Evolutionary conservation across 805 yeast genomes (phyloP).

Genomic region (Sugiyamaella floridensis): DNA sequence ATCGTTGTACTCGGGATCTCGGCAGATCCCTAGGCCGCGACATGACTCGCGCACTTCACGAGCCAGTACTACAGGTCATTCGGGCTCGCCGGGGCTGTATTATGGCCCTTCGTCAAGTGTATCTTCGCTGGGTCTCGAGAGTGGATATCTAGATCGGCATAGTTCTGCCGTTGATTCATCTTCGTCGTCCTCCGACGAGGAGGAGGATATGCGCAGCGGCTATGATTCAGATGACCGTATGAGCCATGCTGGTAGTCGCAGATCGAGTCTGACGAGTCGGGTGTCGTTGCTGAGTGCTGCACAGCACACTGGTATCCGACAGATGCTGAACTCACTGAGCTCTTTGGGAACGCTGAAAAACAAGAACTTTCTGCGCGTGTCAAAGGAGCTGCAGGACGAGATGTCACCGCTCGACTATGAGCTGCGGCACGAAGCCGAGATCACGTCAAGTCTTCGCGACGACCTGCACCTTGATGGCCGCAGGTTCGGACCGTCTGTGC

Average conservation of each 20-base stretch:
- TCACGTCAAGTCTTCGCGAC: constrained; percentile 19
- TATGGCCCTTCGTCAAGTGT: constrained; percentile 18
- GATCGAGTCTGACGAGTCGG: constrained; percentile 6
- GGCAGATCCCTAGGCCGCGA: not conserved
- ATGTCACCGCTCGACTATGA: constrained; percentile 22
- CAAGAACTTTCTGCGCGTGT: constrained; percentile 20
- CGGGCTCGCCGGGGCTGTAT: constrained; percentile 2
- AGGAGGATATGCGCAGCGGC: constrained; percentile 7
- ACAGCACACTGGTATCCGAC: constrained; percentile 6
- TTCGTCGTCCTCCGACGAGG: constrained; percentile 10
- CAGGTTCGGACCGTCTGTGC: not conserved
- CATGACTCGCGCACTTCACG: not conserved
- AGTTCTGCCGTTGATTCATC: constrained; percentile 1
- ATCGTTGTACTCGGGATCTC: not conserved
- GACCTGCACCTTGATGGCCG: constrained; percentile 5
- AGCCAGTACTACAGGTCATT: not conserved
- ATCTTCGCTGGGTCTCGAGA: constrained; percentile 17
- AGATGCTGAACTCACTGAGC: constrained; percentile 10
- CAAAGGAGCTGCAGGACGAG: constrained; percentile 22
- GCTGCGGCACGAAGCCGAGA: constrained; percentile 21
- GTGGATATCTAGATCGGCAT: constrained; percentile 5
- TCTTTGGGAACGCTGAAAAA: constrained; percentile 18
- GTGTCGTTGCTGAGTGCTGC: not conserved
- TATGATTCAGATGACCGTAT: constrained; percentile 17
- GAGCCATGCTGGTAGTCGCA: constrained; percentile 11